Percentiles rank a stretch among this genome's conserved stretches.
Conservation (phyloP, 2,329 filamentous ascomycete species). For the Pseudofabraea citricarpa region DNA sequence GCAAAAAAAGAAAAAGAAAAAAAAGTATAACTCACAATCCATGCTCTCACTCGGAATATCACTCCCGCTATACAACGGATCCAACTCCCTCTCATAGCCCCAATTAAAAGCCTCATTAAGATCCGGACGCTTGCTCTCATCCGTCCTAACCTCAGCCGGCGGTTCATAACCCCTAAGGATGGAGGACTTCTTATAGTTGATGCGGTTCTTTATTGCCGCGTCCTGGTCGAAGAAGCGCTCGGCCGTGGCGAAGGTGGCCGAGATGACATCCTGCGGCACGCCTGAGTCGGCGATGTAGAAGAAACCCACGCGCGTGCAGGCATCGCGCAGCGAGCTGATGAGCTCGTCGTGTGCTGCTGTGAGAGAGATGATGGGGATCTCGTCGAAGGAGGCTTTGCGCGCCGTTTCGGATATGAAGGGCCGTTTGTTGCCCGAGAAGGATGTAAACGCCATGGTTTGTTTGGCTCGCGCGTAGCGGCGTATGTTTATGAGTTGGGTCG, state of each 20-base stretch:
- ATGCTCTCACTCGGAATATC: no score
- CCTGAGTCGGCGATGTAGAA: constrained; percentile 17
- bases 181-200: constrained; percentile 26
- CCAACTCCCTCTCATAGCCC: constrained; percentile 19
- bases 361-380: neutral
- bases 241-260: constrained; percentile 2
- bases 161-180: constrained; percentile 31
- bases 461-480: no score
- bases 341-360: neutral
- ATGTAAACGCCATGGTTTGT: neutral
- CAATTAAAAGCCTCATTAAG: constrained; percentile 34
- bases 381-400: neutral
- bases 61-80: constrained; percentile 28
- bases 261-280: constrained; percentile 4
- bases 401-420: neutral
- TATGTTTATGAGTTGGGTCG: no score
- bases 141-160: constrained; percentile 5
- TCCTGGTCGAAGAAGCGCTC: constrained; percentile 3
- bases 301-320: constrained; percentile 18
- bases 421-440: constrained; percentile 1
- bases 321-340: constrained; percentile 19
- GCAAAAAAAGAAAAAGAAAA: no score
- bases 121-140: constrained; percentile 28
- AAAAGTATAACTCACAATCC: no score
- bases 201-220: neutral